Base-by-base conservation (phyloP, 2,329 filamentous ascomycete species). In the Grosmannia huntii region DNA sequence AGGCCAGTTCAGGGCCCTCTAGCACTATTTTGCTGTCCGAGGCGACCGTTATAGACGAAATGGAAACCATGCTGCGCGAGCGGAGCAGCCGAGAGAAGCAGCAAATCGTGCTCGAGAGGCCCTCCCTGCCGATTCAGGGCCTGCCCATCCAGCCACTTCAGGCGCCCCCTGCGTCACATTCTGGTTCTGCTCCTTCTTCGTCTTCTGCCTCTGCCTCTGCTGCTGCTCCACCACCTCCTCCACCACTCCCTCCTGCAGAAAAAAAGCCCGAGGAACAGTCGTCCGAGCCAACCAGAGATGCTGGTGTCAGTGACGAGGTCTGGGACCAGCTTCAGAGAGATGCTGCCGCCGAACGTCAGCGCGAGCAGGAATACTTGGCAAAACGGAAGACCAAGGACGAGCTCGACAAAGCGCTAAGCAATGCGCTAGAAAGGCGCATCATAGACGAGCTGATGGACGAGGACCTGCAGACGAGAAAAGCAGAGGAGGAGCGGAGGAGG, bases 251-350 rank as follows among this genome's bases (percentile, higher is more conserved):
- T 33, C 6, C 31, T 10, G 31, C 31, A 33, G 31, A 46, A 4
- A 19, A 31, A 16, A 38, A 46, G 28, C 14, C 21, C n/a, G 14
- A 19, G 5, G 16, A 31, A 21, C 44, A n/a, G 33, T 23, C 12
- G 11, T 6, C 33, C 10, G 48, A 7, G 14, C 46, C 60, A 1
- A 59, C 63, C 5, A 75, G 83, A 14, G 85, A 88, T 60, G 66
- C 72, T 0, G 79, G 79, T 0, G 83, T 87, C 0, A 77, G 73
- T 5, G 82, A 87, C 53, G 78, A 69, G 6, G 70, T 81, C 1
- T 88, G 84, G 85, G 69, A 75, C 1, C 79, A 85, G 62, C 77
- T 87, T 0, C 74, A 83, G 60, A 41, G 16, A 41, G 19, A 41
- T 14, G 38, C 38, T 19, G 38, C 12, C 3, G 38, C 38, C 12